phyloP scores from a whole-genome alignment of 495 filamentous ascomycete species.

The Talaromyces proteolyticus region DNA sequence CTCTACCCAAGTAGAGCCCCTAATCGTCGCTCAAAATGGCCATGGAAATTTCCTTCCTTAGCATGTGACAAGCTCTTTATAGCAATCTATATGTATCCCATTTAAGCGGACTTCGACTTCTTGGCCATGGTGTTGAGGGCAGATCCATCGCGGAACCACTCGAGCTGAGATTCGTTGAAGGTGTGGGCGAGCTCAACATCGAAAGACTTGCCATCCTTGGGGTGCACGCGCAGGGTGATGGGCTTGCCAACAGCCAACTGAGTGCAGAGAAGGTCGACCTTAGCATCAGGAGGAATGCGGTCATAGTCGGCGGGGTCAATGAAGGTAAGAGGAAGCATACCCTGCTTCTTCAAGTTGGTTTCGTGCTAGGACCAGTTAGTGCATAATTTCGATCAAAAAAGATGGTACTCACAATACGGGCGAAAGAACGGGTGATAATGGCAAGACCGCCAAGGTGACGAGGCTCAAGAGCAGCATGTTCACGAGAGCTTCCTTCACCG shows the following conservation, averaged over 20 bases:
- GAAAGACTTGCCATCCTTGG: constrained; percentile 65
- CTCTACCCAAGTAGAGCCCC: too few relatives aligned
- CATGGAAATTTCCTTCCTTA: background rate
- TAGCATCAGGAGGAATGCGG: constrained; percentile 90
- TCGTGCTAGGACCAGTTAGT: constrained; percentile 67
- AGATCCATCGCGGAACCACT: constrained; percentile 97
- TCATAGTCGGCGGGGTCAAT: constrained; percentile 94
- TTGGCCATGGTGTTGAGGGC: constrained; percentile 99
- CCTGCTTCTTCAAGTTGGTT: constrained; percentile 99
- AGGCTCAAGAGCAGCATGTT: constrained; percentile 97
- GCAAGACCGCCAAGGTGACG: constrained; percentile 95
- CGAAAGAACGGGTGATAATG: constrained; percentile 93
- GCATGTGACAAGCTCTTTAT: constrained; percentile 2
- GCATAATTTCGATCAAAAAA: too few relatives aligned
- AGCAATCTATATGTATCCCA: background rate
- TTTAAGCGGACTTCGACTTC: constrained; percentile 36
- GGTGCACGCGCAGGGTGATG: constrained; percentile 85
- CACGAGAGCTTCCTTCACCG: constrained; percentile 93
- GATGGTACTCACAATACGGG: constrained; percentile 84
- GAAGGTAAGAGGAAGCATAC: constrained; percentile 98
- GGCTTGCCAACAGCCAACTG: constrained; percentile 92
- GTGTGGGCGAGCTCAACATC: constrained; percentile 86
- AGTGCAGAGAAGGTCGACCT: constrained; percentile 84
- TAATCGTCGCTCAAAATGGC: too few relatives aligned
- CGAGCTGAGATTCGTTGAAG: constrained; percentile 93